These are phyloP conservation scores for Cytospora piceicola DNA, from an alignment of 2,329 filamentous ascomycete genomes.

Conservation along the genomic window DNA sequence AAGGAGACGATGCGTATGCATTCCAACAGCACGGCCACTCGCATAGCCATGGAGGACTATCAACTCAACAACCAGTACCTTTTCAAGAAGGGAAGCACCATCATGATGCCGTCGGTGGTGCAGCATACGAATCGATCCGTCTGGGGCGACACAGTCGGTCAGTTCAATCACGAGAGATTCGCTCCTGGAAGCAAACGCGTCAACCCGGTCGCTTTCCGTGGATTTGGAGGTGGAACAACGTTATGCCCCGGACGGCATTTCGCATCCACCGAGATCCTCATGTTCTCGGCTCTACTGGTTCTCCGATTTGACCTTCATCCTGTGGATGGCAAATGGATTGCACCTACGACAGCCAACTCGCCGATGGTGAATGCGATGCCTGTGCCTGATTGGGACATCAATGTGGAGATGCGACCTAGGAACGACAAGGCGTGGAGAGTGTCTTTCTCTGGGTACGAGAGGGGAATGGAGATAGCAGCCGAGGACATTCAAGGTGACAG, in stretches of 20 bases:
- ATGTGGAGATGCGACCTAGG: slow-evolving; percentile 4
- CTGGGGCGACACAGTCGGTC: slow-evolving; percentile 7
- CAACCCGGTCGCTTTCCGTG: slow-evolving; percentile 13
- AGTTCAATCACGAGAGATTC: slow-evolving; percentile 19
- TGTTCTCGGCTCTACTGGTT: slow-evolving; percentile 13
- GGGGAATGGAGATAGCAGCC: slow-evolving; percentile 17
- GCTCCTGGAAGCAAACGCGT: neutral
- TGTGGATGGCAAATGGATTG: slow-evolving; percentile 11
- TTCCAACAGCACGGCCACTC: slow-evolving; percentile 39
- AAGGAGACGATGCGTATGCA: slow-evolving; percentile 45
- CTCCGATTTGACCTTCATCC: slow-evolving; percentile 11
- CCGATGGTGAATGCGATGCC: slow-evolving; percentile 14
- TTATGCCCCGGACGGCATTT: slow-evolving; percentile 16
- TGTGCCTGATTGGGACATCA: slow-evolving; percentile 12
- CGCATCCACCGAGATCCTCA: slow-evolving; percentile 16
- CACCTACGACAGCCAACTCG: slow-evolving; percentile 11
- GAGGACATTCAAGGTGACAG: neutral
- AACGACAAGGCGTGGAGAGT: neutral
- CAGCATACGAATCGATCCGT: neutral
- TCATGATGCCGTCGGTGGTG: slow-evolving; percentile 16
- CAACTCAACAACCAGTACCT: slow-evolving; percentile 23
- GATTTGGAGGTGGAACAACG: slow-evolving; percentile 7
- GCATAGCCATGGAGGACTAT: slow-evolving; percentile 22
- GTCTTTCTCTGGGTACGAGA: slow-evolving; percentile 16
- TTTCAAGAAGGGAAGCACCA: slow-evolving; percentile 27